Conservation (phyloP, 192 early-diverging fungal species). For the Funneliformis mosseae region DNA sequence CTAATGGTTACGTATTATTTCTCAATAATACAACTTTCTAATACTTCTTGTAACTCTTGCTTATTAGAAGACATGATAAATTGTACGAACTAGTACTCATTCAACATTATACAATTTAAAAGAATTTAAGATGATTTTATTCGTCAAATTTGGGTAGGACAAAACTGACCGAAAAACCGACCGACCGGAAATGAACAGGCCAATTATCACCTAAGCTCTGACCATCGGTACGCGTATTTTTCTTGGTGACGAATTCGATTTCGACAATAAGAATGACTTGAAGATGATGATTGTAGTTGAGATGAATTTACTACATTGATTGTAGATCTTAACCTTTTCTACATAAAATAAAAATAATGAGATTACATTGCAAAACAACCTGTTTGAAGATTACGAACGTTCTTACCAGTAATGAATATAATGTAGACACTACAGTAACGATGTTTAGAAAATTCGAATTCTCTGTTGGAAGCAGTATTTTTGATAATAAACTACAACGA, state of each 20-base stretch:
- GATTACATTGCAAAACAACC: neutral
- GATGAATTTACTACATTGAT: slow-evolving; percentile 3
- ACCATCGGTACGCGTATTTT: neutral
- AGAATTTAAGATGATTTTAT: too few relatives aligned
- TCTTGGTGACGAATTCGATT: slow-evolving; percentile 20
- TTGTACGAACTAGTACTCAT: too few relatives aligned
- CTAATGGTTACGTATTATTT: too few relatives aligned
- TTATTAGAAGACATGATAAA: too few relatives aligned
- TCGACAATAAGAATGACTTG: neutral
- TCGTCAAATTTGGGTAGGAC: too few relatives aligned
- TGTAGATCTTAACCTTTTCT: slow-evolving; percentile 12
- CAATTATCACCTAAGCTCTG: too few relatives aligned
- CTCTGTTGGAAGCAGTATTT: neutral
- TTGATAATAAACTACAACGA: neutral
- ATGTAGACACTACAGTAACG: neutral
- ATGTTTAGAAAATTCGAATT: slow-evolving; percentile 25
- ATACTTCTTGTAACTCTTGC: too few relatives aligned
- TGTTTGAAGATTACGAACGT: slow-evolving; percentile 7
- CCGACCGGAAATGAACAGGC: too few relatives aligned
- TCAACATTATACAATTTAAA: too few relatives aligned
- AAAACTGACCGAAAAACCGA: too few relatives aligned
- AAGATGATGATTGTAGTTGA: slow-evolving; percentile 1
- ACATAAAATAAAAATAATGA: slow-evolving; percentile 20
- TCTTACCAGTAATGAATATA: slow-evolving; percentile 29
- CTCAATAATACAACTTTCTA: too few relatives aligned